These are phyloP conservation scores for Artemisia annua DNA, from an alignment of 129 eudicot genomes.

Conservation along the genomic window DNA sequence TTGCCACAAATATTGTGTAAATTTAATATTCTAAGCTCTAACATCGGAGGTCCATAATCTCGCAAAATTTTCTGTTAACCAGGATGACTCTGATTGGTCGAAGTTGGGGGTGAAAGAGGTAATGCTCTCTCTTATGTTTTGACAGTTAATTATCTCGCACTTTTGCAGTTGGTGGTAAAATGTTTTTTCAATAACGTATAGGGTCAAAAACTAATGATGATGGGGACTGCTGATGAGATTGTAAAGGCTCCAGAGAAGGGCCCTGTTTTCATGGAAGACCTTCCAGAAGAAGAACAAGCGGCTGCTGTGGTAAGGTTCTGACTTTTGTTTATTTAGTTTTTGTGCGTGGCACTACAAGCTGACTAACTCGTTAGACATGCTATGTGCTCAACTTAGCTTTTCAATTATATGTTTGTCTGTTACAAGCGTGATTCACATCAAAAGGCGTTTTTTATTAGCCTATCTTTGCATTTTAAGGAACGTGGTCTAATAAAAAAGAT, in stretches of 20 bases:
- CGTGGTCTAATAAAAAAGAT: neutral
- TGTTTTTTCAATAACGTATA: slow-evolving; percentile 35
- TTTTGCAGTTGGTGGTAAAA: slow-evolving; percentile 3
- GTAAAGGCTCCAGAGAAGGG: slow-evolving; percentile 98
- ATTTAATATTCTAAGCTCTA: slow-evolving; percentile 8
- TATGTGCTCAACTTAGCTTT: neutral
- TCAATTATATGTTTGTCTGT: neutral
- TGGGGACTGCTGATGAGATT: slow-evolving; percentile 98
- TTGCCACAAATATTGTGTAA: neutral
- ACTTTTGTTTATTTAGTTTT: neutral
- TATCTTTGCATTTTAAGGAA: slow-evolving; percentile 1
- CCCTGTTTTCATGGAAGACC: slow-evolving; percentile 86
- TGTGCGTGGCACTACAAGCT: slow-evolving; percentile 2
- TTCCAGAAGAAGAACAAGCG: slow-evolving; percentile 96
- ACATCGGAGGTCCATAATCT: neutral
- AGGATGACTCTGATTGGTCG: slow-evolving; percentile 99
- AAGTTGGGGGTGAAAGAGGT: slow-evolving; percentile 96
- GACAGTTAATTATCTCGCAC: slow-evolving; percentile 11
- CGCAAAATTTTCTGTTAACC: slow-evolving; percentile 19
- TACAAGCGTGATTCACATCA: neutral
- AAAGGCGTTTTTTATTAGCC: neutral
- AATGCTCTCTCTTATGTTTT: slow-evolving; percentile 19
- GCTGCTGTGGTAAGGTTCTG: slow-evolving; percentile 63
- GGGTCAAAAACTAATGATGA: slow-evolving; percentile 99
- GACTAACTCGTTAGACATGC: slow-evolving; percentile 1